These are phyloP conservation scores for Podila epicladia DNA, from an alignment of 192 early-diverging fungal species.

Conservation along the genomic window DNA sequence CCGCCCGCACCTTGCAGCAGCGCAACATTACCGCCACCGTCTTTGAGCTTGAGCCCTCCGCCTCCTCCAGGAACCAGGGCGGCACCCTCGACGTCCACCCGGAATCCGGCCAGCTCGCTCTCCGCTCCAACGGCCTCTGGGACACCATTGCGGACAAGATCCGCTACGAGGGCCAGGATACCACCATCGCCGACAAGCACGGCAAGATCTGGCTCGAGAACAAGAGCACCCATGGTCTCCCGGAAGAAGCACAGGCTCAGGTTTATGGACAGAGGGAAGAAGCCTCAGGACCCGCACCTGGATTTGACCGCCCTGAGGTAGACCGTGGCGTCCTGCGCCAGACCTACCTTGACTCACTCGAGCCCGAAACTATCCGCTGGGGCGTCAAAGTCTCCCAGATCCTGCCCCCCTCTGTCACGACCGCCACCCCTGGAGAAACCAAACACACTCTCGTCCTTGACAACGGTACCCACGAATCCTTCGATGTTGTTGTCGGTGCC, in stretches of 20 bases:
- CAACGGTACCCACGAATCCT: slow-evolving; percentile 23
- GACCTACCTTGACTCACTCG: slow-evolving; percentile 53
- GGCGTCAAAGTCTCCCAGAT: slow-evolving; percentile 22
- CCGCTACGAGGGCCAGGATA: slow-evolving; percentile 51
- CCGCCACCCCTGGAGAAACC: background rate
- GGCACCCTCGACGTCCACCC: slow-evolving; percentile 60
- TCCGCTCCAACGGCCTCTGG: slow-evolving; percentile 39
- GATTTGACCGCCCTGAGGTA: slow-evolving; percentile 53
- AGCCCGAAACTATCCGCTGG: slow-evolving; percentile 51
- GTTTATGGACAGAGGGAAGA: too few species aligned
- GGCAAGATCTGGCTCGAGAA: slow-evolving; percentile 34
- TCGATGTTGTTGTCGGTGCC: slow-evolving; percentile 60
- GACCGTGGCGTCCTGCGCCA: slow-evolving; percentile 56
- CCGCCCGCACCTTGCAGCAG: slow-evolving; percentile 56
- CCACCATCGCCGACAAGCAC: slow-evolving; percentile 44
- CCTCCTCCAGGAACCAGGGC: slow-evolving; percentile 51
- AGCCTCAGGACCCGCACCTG: background rate
- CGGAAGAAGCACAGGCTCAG: too few species aligned
- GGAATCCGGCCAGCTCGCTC: slow-evolving; percentile 51
- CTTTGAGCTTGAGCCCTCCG: slow-evolving; percentile 53
- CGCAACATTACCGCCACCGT: slow-evolving; percentile 36
- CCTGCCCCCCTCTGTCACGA: slow-evolving; percentile 1
- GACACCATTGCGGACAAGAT: slow-evolving; percentile 34
- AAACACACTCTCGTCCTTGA: slow-evolving; percentile 18
- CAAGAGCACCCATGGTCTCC: background rate